phyloP scores from a whole-genome alignment of 73 alveolate species.

The Blepharisma stoltei region DNA sequence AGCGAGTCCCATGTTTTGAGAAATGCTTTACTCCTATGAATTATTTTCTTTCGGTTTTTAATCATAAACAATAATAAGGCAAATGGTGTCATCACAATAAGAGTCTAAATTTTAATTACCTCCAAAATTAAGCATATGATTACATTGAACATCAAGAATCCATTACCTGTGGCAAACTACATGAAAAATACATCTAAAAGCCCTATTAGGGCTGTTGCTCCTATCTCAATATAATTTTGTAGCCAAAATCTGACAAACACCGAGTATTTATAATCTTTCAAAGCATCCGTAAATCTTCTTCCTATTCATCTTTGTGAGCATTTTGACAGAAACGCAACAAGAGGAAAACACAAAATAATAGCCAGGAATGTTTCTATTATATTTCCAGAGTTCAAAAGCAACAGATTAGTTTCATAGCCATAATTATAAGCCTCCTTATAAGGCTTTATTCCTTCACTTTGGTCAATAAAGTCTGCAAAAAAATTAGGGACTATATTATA shows the following conservation, averaged over 20 bases:
- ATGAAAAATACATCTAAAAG: background rate
- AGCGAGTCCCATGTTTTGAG: background rate
- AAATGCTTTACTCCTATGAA: background rate
- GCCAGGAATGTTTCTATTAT: background rate
- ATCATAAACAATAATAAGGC: background rate
- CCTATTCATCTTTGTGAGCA: background rate
- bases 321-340: background rate
- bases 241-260: constrained; percentile 11
- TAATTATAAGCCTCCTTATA: constrained; percentile 8
- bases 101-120: background rate
- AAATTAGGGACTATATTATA: constrained; percentile 11
- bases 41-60: background rate
- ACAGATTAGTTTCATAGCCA: constrained; percentile 1
- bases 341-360: background rate
- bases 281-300: background rate
- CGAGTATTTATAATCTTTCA: background rate
- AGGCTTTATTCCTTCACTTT: background rate
- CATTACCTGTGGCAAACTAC: background rate
- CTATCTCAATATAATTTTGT: background rate
- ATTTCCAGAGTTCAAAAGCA: constrained; percentile 2
- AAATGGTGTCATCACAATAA: background rate
- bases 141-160: background rate
- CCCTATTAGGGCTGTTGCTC: background rate
- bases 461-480: background rate
- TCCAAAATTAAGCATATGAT: background rate